These are phyloP conservation scores for Aspergillus tamarii DNA, from an alignment of 2,329 filamentous ascomycete genomes.

Conservation along the genomic window DNA sequence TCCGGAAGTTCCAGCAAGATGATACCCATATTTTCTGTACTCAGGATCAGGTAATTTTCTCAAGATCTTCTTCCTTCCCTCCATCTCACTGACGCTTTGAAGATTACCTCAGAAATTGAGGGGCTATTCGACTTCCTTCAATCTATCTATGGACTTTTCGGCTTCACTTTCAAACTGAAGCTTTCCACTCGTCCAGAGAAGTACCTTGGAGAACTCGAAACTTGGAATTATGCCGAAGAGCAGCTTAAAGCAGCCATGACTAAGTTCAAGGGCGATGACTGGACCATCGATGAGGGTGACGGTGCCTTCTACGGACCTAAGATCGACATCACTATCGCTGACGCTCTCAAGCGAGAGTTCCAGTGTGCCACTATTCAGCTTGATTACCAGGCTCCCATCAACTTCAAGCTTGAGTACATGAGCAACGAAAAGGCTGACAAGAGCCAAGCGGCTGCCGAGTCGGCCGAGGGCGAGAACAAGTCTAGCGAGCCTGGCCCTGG, in stretches of 20 bases:
- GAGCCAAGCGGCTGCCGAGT: constrained; percentile 52
- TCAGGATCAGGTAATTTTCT: constrained; percentile 65
- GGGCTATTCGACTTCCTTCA: constrained; percentile 85
- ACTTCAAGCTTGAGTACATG: constrained; percentile 87
- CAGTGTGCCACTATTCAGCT: constrained; percentile 95
- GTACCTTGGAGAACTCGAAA: constrained; percentile 80
- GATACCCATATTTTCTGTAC: constrained; percentile 96
- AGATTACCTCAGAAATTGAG: constrained; percentile 73
- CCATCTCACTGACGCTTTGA: constrained; percentile 17
- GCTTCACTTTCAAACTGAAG: constrained; percentile 90
- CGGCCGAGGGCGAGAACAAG: constrained; percentile 44
- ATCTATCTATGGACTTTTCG: constrained; percentile 78
- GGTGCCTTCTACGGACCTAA: constrained; percentile 98
- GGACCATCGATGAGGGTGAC: constrained; percentile 92
- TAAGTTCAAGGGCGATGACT: constrained; percentile 73
- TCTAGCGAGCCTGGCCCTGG: constrained; percentile 41
- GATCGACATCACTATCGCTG: constrained; percentile 94
- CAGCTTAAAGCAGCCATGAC: constrained; percentile 79
- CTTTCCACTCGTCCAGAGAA: constrained; percentile 90
- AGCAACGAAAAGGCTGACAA: constrained; percentile 63
- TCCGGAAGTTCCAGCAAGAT: constrained; percentile 93
- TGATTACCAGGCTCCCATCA: constrained; percentile 82
- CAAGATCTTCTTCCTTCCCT: background rate
- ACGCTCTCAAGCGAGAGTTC: constrained; percentile 80
- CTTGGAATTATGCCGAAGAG: constrained; percentile 86